A percentile compares a stretch with the other conserved stretches of the same genome.
These are phyloP conservation scores for Erigeron philadelphicus DNA, from an alignment of 140 eudicot species.

Conservation along the genomic window DNA sequence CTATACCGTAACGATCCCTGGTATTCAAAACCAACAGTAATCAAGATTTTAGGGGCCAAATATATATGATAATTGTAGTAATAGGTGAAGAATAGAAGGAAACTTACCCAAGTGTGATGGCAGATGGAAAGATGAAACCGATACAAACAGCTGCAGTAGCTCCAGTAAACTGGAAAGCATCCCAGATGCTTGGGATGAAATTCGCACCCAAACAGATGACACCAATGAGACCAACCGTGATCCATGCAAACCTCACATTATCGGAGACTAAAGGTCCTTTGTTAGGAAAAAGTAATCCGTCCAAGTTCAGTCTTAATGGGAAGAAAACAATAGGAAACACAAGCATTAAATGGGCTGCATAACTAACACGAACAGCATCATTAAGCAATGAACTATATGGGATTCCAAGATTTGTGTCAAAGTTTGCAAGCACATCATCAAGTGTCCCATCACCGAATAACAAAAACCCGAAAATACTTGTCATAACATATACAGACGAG, in stretches of 20 bases:
- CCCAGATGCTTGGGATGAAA: constrained; percentile 98
- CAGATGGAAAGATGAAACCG: constrained; percentile 93
- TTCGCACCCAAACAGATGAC: constrained; percentile 81
- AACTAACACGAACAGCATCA: constrained; percentile 93
- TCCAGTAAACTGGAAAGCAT: constrained; percentile 98
- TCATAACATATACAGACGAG: constrained; percentile 81
- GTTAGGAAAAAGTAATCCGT: constrained; percentile 75
- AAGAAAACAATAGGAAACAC: constrained; percentile 90
- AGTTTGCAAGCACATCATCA: constrained; percentile 95
- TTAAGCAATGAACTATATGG: constrained; percentile 78
- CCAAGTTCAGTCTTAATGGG: constrained; percentile 76
- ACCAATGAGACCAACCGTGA: constrained; percentile 58
- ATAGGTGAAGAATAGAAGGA: neutral
- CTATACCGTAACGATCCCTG: constrained; percentile 88
- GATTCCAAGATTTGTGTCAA: constrained; percentile 78
- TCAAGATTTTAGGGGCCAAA: constrained; percentile 4
- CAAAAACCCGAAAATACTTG: constrained; percentile 84
- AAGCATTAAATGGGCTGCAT: constrained; percentile 94
- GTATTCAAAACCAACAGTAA: constrained; percentile 15
- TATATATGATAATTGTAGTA: neutral
- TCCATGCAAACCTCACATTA: constrained; percentile 63
- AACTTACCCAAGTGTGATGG: constrained; percentile 76
- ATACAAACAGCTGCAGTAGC: constrained; percentile 98
- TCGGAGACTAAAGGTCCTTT: constrained; percentile 58
- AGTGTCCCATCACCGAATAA: constrained; percentile 85